Base-by-base conservation (phyloP, 495 filamentous ascomycete species). In the Penicillium nucicola region DNA sequence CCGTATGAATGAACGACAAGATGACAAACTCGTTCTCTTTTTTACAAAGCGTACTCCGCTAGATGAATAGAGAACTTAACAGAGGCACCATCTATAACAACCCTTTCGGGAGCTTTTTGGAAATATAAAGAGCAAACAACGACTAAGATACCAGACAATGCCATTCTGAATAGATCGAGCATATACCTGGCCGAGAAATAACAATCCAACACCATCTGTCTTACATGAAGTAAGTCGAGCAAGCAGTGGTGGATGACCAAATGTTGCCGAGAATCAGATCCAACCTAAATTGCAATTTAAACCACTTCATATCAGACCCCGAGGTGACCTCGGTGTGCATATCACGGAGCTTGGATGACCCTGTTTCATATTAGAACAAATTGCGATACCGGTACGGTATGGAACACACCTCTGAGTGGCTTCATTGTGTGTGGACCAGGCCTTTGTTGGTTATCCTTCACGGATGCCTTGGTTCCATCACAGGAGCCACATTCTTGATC, bases 301-400 rank as follows among this genome's bases (percentile, higher is more conserved):
- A 66, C 53, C 48, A 63, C 52, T 64, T 60, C 60, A 46, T 60
- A 53, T 62, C 53, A 58, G 52, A 40, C 50, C 40, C 57, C 42
- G 68, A 66, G 56, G 52, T 52, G 33, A 61, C 50, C 54, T 59
- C 53, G 56, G 61, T 64, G 55, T 58, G 56, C 49, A 65, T 63
- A 47, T 54, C 60, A 62, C 53, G 63, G 65, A 77, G 71, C 66
- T 74, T 72, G 70, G 71, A 75, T 72, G 71, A 68, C 64, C 69
- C 73, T 77, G 42, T 31, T n/a, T 14, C 33, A 6, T 9, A n/a
- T 19, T 40, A 39, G 36, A 46, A 34, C 38, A 22, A 46, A 36
- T 33, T n/a, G 9, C 12, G 7, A n/a, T 37, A 5, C 11, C 5
- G 33, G 20, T 15, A 7, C 18, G 32, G 5, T 14, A 2, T 15